These are phyloP conservation scores for Drechslerella coelobrocha DNA, from an alignment of 2,329 filamentous ascomycete species.

Conservation along the genomic window DNA sequence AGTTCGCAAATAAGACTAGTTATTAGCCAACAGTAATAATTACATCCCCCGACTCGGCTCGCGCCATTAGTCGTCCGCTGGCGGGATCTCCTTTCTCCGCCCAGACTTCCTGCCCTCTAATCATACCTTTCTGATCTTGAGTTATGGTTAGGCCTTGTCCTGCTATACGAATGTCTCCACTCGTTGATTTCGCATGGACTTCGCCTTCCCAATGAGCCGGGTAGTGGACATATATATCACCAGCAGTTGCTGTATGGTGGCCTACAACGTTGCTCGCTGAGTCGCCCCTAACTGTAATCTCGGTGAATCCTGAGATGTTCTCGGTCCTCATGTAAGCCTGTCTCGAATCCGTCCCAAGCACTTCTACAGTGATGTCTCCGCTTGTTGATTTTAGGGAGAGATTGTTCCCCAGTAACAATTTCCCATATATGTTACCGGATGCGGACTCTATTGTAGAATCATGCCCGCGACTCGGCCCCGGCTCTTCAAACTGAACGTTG, in stretches of 20 bases:
- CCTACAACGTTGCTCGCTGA: slow-evolving; percentile 10
- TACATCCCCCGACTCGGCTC: slow-evolving; percentile 28
- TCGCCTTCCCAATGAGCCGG: slow-evolving; percentile 43
- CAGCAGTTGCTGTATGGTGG: slow-evolving; percentile 19
- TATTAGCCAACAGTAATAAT: slow-evolving; percentile 11
- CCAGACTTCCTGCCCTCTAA: slow-evolving; percentile 40
- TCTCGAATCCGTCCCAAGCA: slow-evolving; percentile 7
- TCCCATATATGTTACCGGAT: slow-evolving; percentile 20
- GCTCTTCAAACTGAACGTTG: slow-evolving; percentile 14
- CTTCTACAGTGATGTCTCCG: slow-evolving; percentile 26
- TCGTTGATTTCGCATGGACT: slow-evolving; percentile 27
- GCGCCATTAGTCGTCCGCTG: slow-evolving; percentile 28
- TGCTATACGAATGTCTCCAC: slow-evolving; percentile 30
- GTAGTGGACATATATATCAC: slow-evolving; percentile 29
- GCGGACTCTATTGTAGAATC: slow-evolving; percentile 12
- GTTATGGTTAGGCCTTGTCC: slow-evolving; percentile 20
- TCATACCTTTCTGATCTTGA: slow-evolving; percentile 25
- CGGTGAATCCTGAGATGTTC: slow-evolving; percentile 21
- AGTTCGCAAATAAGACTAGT: neutral
- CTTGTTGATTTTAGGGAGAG: slow-evolving; percentile 29
- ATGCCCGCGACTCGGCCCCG: neutral
- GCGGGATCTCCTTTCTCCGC: slow-evolving; percentile 38
- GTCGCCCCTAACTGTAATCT: slow-evolving; percentile 9
- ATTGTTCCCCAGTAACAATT: slow-evolving; percentile 17
- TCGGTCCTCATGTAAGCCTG: slow-evolving; percentile 32